Evolutionary conservation across 2,329 filamentous ascomycete species (phyloP).

Genomic region (Corniculantispora saksenae): DNA sequence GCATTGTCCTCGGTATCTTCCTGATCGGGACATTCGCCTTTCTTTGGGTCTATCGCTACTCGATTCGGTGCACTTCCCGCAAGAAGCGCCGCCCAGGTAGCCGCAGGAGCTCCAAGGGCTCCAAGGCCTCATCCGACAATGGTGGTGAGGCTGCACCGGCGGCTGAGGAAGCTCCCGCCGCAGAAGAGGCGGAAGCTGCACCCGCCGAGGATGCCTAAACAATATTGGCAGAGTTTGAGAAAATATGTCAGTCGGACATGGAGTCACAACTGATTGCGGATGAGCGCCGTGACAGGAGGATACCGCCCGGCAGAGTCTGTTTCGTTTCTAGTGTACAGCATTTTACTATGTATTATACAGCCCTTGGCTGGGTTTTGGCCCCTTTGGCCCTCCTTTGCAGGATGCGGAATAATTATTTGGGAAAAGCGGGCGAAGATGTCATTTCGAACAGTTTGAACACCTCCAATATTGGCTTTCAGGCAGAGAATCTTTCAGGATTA

Average conservation of each 20-base stretch:
- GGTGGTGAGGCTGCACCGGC: constrained; percentile 1
- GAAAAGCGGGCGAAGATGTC: neutral
- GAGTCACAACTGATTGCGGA: too few species aligned
- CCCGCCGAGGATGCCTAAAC: neutral
- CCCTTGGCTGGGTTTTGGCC: neutral
- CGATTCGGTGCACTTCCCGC: constrained; percentile 36
- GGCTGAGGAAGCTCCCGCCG: neutral
- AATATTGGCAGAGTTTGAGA: too few species aligned
- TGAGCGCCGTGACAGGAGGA: neutral
- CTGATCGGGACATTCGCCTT: constrained; percentile 39
- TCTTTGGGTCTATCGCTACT: constrained; percentile 41
- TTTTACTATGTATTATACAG: constrained; percentile 9
- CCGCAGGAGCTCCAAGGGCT: constrained; percentile 39
- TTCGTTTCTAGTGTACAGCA: constrained; percentile 10
- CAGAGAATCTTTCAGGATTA: neutral
- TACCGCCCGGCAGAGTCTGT: neutral
- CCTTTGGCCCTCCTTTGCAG: neutral
- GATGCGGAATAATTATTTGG: neutral
- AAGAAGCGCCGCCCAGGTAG: constrained; percentile 29
- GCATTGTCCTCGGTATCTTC: constrained; percentile 42
- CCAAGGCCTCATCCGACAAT: constrained; percentile 25
- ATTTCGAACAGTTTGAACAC: neutral
- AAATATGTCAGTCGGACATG: too few species aligned
- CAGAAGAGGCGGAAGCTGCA: neutral
- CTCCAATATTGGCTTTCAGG: neutral